phyloP scores from a whole-genome alignment of 768 basidiomycete species.

The Leucogyrophana mollusca region DNA sequence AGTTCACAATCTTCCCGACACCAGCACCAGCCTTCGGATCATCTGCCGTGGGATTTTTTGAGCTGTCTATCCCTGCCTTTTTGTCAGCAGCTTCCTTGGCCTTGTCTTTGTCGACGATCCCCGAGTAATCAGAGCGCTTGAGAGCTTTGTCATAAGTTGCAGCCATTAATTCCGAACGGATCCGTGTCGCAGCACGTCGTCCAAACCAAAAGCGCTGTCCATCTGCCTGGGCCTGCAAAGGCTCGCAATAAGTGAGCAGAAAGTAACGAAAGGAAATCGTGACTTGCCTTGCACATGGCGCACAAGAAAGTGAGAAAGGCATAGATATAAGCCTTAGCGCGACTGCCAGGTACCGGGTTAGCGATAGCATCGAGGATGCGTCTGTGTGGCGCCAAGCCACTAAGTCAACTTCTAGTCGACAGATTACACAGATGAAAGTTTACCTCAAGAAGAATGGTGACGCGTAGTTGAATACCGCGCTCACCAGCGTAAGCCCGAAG shows the following conservation, averaged over 20 bases:
- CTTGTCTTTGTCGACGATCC: constrained; percentile 59
- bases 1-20: constrained; percentile 85
- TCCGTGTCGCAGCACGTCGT: constrained; percentile 70
- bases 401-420: neutral
- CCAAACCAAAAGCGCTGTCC: constrained; percentile 79
- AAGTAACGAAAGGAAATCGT: neutral
- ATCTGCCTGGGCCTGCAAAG: constrained; percentile 57
- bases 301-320: constrained; percentile 73
- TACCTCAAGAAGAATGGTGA: constrained; percentile 85
- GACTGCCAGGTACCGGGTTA: constrained; percentile 45
- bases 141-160: constrained; percentile 87
- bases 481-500: constrained; percentile 62
- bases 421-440: constrained; percentile 12
- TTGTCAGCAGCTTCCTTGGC: constrained; percentile 21
- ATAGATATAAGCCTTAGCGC: constrained; percentile 69
- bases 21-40: constrained; percentile 78
- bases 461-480: constrained; percentile 75
- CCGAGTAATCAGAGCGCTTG: constrained; percentile 80
- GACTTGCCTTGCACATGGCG: constrained; percentile 31
- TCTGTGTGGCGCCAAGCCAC: constrained; percentile 30
- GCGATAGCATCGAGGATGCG: constrained; percentile 61
- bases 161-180: constrained; percentile 80
- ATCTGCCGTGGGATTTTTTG: constrained; percentile 29
- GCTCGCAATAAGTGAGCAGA: neutral
- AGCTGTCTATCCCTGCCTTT: constrained; percentile 12